Evolutionary conservation across 1,284 basidiomycete species (phyloP), one percentile per base, ranked within the genome.

Genomic region (Tilletiaria anomala): DNA sequence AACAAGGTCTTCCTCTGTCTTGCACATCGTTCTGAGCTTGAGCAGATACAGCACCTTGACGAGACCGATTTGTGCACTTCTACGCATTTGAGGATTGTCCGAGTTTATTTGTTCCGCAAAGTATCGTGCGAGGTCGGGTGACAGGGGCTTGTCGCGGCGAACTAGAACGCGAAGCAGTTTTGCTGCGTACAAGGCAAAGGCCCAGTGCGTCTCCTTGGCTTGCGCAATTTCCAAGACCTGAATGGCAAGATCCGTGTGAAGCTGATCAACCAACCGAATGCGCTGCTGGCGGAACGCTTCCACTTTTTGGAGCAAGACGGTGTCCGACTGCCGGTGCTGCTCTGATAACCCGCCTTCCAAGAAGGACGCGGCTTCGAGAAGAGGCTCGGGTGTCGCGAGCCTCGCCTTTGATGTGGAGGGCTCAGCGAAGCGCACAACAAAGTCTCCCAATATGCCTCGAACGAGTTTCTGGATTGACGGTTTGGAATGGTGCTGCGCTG

Each of bases 401-500:
- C n/a, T n/a, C n/a, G n/a, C n/a, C n/a, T n/a, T n/a, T n/a, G n/a
- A n/a, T n/a, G n/a, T n/a, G n/a, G n/a, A n/a, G n/a, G n/a, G n/a
- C 50, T 69, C 67, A 14, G 54, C 52, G 26, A 68, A 48, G 12
- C 66, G 60, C n/a, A 60, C 54, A 38, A 68, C 54, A 37, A 58
- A 61, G 43, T 91, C 83, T 50, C 78, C 75, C 14, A 82, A 77
- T 26, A 88, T 72, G 35, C 71, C 79, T 37, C 73, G 72, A 31
- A 91, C 78, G 6, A 94, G 70, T 56, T 88, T 83, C 69, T 96
- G 91, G 19, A 96, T 77, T 0, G 86, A 89, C 16, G 88, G 68
- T 37, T 94, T 94, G 62, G 89, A 85, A 65, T 93, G 84, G 52
- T 86, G 82, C 63, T 93, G 87, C 39, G 83, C 84, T 43, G 78